These are phyloP conservation scores for Tetragonia tetragonoides DNA, from an alignment of 148 eudicot species.

Conservation along the genomic window DNA sequence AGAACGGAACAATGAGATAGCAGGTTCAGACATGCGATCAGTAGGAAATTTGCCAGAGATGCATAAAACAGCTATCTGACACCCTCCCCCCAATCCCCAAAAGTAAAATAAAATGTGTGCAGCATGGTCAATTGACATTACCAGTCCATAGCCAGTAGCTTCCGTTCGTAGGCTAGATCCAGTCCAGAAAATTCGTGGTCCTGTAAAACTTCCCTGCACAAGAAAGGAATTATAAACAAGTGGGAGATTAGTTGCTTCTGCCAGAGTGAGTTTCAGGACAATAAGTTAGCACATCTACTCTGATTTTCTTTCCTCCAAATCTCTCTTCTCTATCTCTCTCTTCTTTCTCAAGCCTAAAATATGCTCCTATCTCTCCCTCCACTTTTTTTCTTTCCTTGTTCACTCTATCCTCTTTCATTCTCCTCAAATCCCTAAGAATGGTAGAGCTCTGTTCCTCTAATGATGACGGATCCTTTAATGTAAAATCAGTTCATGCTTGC, in stretches of 20 bases:
- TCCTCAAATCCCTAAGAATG: background rate
- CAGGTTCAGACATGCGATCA: background rate
- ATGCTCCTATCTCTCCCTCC: background rate
- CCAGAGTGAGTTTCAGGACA: background rate
- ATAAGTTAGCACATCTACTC: slow-evolving; percentile 1
- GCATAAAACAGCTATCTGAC: background rate
- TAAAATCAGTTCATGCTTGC: background rate
- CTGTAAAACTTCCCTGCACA: slow-evolving; percentile 95
- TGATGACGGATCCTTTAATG: background rate
- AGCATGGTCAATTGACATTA: slow-evolving; percentile 27
- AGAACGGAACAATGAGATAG: background rate
- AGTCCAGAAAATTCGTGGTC: slow-evolving; percentile 91
- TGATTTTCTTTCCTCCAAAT: background rate
- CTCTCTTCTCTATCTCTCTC: background rate
- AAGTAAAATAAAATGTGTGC: background rate
- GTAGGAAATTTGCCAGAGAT: background rate
- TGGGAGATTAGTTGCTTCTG: background rate
- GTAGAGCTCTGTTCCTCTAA: background rate
- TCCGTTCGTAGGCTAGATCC: slow-evolving; percentile 90
- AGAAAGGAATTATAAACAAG: slow-evolving; percentile 10
- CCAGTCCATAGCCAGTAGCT: slow-evolving; percentile 99
- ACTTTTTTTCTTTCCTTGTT: background rate
- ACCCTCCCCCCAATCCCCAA: too few species aligned
- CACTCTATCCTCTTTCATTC: background rate
- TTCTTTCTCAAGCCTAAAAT: background rate